Percentiles rank a stretch among this genome's conserved stretches.
phyloP scores from a whole-genome alignment of 306 rosid species.

The Glycine latifolia region DNA sequence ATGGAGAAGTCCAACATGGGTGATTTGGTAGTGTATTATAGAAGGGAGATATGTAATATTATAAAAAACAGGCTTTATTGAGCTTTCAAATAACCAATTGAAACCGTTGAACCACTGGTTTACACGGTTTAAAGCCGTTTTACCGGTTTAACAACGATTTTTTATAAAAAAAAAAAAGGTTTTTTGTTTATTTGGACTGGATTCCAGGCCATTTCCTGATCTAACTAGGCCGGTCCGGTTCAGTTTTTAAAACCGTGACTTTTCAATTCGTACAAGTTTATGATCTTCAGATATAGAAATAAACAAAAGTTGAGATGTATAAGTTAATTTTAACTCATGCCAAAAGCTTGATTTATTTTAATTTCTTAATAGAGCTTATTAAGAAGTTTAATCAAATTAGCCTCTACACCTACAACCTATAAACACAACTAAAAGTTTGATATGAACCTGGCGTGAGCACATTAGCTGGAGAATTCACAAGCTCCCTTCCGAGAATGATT shows the following conservation, averaged over 20 bases:
- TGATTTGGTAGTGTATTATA: too few species aligned
- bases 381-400: neutral
- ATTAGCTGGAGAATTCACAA: constrained; percentile 87
- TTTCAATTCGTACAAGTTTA: neutral
- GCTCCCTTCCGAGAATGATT: constrained; percentile 73
- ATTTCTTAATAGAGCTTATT: neutral
- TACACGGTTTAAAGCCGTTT: too few species aligned
- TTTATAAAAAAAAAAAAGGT: too few species aligned
- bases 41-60: too few species aligned
- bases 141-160: too few species aligned
- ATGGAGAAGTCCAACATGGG: too few species aligned
- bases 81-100: too few species aligned
- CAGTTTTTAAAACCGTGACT: neutral
- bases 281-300: neutral
- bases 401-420: neutral
- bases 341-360: neutral
- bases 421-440: constrained; percentile 19
- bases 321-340: neutral
- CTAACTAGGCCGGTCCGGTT: too few species aligned
- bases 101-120: too few species aligned
- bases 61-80: too few species aligned
- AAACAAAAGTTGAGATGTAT: neutral
- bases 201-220: too few species aligned
- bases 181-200: too few species aligned
- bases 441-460: constrained; percentile 88